Conservation (phyloP, 2,329 filamentous ascomycete genomes). For the Epichloe coenophiala region DNA sequence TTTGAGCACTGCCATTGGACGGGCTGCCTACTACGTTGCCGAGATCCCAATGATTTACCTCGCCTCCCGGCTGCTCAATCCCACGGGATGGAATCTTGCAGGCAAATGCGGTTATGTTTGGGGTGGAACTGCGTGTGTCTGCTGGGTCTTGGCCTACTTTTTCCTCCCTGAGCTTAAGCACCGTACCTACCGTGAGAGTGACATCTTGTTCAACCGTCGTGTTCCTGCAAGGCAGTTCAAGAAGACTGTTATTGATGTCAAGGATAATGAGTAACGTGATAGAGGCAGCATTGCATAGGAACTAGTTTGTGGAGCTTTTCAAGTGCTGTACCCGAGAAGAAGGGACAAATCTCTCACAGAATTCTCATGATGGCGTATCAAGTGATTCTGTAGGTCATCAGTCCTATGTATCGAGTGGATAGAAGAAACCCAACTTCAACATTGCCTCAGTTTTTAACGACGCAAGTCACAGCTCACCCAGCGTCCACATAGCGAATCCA, state of each 20-base stretch:
- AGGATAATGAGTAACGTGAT: constrained; percentile 1
- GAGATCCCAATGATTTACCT: constrained; percentile 28
- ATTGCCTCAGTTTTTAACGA: too few species aligned
- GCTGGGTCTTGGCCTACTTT: constrained; percentile 26
- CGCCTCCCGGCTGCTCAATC: constrained; percentile 25
- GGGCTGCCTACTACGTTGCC: constrained; percentile 26
- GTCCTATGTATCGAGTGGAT: too few species aligned
- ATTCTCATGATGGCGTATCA: too few species aligned
- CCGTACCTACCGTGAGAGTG: constrained; percentile 32
- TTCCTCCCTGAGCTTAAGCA: constrained; percentile 41
- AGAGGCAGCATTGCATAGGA: not conserved
- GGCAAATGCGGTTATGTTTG: constrained; percentile 36
- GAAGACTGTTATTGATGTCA: constrained; percentile 2
- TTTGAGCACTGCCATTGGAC: constrained; percentile 24
- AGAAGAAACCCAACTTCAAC: too few species aligned
- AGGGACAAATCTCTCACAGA: too few species aligned
- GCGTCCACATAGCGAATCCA: too few species aligned
- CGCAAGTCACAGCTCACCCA: too few species aligned
- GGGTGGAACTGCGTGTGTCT: constrained; percentile 24
- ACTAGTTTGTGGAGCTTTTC: too few species aligned
- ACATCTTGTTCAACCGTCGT: constrained; percentile 22
- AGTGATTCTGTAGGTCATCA: too few species aligned
- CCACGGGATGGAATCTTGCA: constrained; percentile 23
- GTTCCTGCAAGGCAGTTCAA: constrained; percentile 16
- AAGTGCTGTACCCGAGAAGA: too few species aligned